Conservation (phyloP, 495 filamentous ascomycete species). For the Hyaloscypha bicolor region DNA sequence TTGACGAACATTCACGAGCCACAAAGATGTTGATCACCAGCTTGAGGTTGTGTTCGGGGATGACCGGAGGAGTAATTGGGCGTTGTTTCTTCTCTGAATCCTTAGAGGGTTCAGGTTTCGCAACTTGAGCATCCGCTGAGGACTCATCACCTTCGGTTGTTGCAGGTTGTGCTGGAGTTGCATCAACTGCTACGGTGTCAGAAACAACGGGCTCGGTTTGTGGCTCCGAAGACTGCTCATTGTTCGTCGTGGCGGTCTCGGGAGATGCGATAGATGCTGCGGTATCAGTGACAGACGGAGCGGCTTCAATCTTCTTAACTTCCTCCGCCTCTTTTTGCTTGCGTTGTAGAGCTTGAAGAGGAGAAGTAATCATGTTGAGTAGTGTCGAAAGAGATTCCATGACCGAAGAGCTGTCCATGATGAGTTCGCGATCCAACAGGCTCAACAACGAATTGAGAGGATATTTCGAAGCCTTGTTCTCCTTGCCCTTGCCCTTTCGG, state of each 20-base stretch:
- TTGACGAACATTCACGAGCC: slow-evolving; percentile 92
- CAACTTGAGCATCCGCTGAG: slow-evolving; percentile 47
- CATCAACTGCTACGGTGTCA: slow-evolving; percentile 15
- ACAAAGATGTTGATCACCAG: slow-evolving; percentile 95
- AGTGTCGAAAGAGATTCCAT: slow-evolving; percentile 92
- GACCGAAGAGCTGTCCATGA: slow-evolving; percentile 92
- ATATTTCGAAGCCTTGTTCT: slow-evolving; percentile 78
- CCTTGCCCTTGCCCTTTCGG: slow-evolving; percentile 86
- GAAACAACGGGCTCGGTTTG: slow-evolving; percentile 26
- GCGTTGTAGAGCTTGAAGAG: slow-evolving; percentile 77
- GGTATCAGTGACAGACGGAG: slow-evolving; percentile 30
- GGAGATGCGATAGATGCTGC: slow-evolving; percentile 24
- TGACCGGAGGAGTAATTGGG: slow-evolving; percentile 76
- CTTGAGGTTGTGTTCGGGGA: slow-evolving; percentile 87
- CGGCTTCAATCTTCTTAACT: slow-evolving; percentile 61
- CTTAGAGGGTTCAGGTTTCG: slow-evolving; percentile 43
- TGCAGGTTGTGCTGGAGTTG: slow-evolving; percentile 22
- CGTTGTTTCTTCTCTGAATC: slow-evolving; percentile 65
- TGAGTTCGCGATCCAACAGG: slow-evolving; percentile 85
- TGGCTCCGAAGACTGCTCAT: slow-evolving; percentile 15
- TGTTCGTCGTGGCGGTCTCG: slow-evolving; percentile 30
- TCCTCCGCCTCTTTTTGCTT: slow-evolving; percentile 70
- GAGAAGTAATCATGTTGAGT: slow-evolving; percentile 84
- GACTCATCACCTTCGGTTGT: slow-evolving; percentile 40
- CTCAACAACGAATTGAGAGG: slow-evolving; percentile 88